Evolutionary conservation across 176 grass and related monocot species (phyloP), one percentile per base, ranked within the genome.

Genomic region (Musa itinerans): DNA sequence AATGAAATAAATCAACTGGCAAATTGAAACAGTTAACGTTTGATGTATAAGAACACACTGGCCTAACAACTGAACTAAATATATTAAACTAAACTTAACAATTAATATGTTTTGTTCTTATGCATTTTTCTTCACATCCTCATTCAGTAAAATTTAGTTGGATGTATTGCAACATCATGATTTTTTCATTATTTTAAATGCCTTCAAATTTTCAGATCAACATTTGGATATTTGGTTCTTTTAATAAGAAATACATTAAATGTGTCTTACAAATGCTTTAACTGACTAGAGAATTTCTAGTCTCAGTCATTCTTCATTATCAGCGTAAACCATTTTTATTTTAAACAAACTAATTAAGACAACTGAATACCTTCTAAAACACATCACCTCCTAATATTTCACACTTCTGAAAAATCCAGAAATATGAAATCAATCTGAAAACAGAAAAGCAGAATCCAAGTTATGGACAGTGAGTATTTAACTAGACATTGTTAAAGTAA

Each of bases 341-440:
- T 49, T 50, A 43, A 69, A 17, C 34, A 49, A 17, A 69, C 23
- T 50, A 50, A 61, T 50, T 68, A 17, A 23, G 10, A 79, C 17
- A 58, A 62, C 52, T 2, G 15, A 43, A 10, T 50, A 50, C 68
- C 48, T 70, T n/a, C 68, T 20, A 16, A 70, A 27, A 52, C 50
- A 16, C 73, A 79, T 78, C 1, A 52, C 53, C 51, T 57, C 69
- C 26, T 22, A 11, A 77, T 73, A 72, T 53, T 21, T 14, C 63
- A 65, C 11, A 87, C 52, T 76, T 50, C 11, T 75, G 34, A 5
- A 64, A 19, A 79, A 50, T 69, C 8, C 13, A 69, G 19, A 49
- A 27, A 21, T 26, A 25, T 10, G 17, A 58, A 58, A 58, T 17
- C 55, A 58, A 17, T 17, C 17, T 61, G 16, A 61, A 15, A 61